Base-by-base conservation (phyloP, 495 filamentous ascomycete species). In the Talaromyces liani region DNA sequence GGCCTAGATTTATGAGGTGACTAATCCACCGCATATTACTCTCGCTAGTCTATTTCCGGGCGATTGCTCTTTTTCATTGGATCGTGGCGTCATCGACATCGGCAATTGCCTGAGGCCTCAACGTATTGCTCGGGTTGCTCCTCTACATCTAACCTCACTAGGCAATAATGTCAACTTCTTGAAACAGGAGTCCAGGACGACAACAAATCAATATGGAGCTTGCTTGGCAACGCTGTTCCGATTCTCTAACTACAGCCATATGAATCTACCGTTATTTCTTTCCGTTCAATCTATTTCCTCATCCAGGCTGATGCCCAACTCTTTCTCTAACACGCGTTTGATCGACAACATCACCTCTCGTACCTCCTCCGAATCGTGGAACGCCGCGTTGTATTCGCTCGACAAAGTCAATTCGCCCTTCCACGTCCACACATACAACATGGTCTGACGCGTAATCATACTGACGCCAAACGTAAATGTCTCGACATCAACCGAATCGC, bases 381-480 rank as follows among this genome's bases (percentile, higher is more conserved):
- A 79, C 2, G 73, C 68, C 54, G 77, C 74, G 62, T 80, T 79
- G 47, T 70, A 81, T 22, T 70, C 78, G 24, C 68, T 68, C 65
- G 72, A 79, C 20, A 78, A 57, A 1, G 59, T 60, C 64, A 78
- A 29, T 51, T 34, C 39, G 0, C 74, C 75, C 41, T 67, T 67
- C 62, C 68, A 80, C 0, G 71, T 79, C 0, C 70, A 71, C 53
- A 78, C 56, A 39, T 75, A 80, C 47, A 78, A 8, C 1, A 65
- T 51, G 18, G 63, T 66, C 62, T 69, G 67, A 16, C 67, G 54
- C 18, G 65, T 69, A 65, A 67, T 62, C 61, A 69, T 69, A 53
- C 62, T 67, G 20, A 64, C 62, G 8, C 67, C 67, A 49, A 69
- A 67, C 10, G 31, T 65, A 39, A 69, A 69, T 33, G 63, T 51